phyloP scores from a whole-genome alignment of 2,329 filamentous ascomycete species.

The Sporothrix sp. region DNA sequence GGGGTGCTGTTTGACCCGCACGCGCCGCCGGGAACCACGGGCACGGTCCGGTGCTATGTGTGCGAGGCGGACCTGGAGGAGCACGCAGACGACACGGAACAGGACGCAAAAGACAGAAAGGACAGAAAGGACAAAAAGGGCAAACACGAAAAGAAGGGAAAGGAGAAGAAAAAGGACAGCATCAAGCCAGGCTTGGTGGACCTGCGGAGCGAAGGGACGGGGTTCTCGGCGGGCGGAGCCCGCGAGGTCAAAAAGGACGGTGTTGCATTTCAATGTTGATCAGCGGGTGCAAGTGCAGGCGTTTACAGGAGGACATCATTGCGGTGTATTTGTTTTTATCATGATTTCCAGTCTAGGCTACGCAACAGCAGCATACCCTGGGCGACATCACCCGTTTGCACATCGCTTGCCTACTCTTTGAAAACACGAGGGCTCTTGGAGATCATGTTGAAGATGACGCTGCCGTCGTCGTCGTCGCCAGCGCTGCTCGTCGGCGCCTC shows the following conservation, averaged over 20 bases:
- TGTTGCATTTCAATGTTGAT: slow-evolving; percentile 32
- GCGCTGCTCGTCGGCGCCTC: not conserved
- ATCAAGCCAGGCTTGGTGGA: slow-evolving; percentile 65
- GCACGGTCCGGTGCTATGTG: slow-evolving; percentile 65
- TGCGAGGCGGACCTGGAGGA: slow-evolving; percentile 70
- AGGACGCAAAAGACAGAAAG: slow-evolving; percentile 27
- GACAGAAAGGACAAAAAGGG: slow-evolving; percentile 34
- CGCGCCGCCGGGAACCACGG: slow-evolving; percentile 34
- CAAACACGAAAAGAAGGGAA: slow-evolving; percentile 29
- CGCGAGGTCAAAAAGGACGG: slow-evolving; percentile 72
- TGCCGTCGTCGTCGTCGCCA: not conserved
- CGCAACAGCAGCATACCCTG: no score
- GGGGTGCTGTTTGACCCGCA: slow-evolving; percentile 44
- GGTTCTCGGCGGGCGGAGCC: slow-evolving; percentile 79
- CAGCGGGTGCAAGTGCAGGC: not conserved
- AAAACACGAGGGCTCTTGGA: slow-evolving; percentile 10
- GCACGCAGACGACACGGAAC: slow-evolving; percentile 23
- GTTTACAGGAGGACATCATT: not conserved
- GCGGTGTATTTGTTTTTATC: not conserved
- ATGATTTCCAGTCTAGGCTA: no score
- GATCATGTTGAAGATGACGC: slow-evolving; percentile 16
- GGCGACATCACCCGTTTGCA: not conserved
- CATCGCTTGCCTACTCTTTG: not conserved
- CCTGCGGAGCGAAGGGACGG: slow-evolving; percentile 78
- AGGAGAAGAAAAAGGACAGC: slow-evolving; percentile 39